A percentile compares a stretch with the other conserved stretches of the same genome.
These are phyloP conservation scores for Microbotryum saponariae DNA, from an alignment of 1,284 basidiomycete species.

Conservation along the genomic window DNA sequence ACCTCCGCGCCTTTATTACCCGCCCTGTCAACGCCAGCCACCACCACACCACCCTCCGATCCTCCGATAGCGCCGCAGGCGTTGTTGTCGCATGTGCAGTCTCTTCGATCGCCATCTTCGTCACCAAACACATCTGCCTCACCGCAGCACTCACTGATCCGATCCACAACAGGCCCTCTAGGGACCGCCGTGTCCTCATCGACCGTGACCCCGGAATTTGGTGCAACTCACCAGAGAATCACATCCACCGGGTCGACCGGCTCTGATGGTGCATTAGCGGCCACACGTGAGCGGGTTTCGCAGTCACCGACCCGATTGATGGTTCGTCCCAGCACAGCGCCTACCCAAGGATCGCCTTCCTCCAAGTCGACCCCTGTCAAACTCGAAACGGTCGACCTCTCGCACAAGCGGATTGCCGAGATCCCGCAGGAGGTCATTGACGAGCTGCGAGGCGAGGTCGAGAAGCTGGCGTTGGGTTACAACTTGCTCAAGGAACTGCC, in stretches of 20 bases:
- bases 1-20: neutral
- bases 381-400: constrained; percentile 65
- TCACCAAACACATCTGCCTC: constrained; percentile 17
- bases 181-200: neutral
- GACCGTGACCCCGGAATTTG: neutral
- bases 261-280: neutral
- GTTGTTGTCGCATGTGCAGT: constrained; percentile 23
- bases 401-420: constrained; percentile 64
- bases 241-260: constrained; percentile 11
- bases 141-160: constrained; percentile 13
- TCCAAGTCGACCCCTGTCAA: neutral
- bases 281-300: no score
- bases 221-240: constrained; percentile 18
- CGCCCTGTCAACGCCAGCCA: neutral
- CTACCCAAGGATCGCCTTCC: no score
- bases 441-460: constrained; percentile 60
- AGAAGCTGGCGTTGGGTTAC: constrained; percentile 81
- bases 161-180: constrained; percentile 3
- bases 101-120: constrained; percentile 18
- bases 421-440: constrained; percentile 65
- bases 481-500: constrained; percentile 77
- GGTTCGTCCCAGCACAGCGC: no score
- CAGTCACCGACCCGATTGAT: no score
- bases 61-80: constrained; percentile 27
- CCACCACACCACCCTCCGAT: constrained; percentile 8